Percentiles rank a stretch among this genome's conserved stretches.
Conservation (phyloP, 2,329 filamentous ascomycete genomes). For the Calonectria hawksworthii region DNA sequence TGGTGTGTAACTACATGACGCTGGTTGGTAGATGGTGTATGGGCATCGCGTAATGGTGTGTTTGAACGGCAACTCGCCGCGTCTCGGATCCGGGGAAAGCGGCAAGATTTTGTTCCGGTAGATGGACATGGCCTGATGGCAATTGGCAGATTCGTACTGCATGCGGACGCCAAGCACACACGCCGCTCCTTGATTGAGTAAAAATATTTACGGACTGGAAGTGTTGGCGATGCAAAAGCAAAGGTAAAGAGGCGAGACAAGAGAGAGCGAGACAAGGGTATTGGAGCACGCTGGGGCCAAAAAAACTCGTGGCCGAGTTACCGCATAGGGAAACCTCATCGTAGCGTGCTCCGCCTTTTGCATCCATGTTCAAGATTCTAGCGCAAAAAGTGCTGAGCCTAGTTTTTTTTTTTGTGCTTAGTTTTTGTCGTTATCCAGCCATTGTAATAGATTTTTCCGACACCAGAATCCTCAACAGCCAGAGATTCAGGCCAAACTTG, state of each 20-base stretch:
- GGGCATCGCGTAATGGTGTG: neutral
- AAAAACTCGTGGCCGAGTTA: conserved; percentile 3
- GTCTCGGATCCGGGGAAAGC: conserved; percentile 22
- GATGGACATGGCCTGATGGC: neutral
- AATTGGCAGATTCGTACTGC: neutral
- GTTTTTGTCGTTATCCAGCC: neutral
- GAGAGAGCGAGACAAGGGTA: neutral
- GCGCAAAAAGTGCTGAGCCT: neutral
- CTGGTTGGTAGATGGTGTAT: neutral
- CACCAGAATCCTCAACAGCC: neutral
- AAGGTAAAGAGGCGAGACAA: neutral
- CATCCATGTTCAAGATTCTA: neutral
- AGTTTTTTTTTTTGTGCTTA: neutral
- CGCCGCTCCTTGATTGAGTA: neutral
- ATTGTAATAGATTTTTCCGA: neutral
- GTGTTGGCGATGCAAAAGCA: neutral
- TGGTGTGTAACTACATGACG: neutral
- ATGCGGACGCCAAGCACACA: neutral
- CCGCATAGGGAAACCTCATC: conserved; percentile 25
- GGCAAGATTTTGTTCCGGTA: neutral
- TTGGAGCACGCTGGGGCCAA: neutral
- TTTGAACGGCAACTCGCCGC: neutral
- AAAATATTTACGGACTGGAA: neutral
- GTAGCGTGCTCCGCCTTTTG: neutral
- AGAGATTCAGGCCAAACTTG: neutral